phyloP scores from a whole-genome alignment of 768 basidiomycete genomes.

The Suillus luteus region DNA sequence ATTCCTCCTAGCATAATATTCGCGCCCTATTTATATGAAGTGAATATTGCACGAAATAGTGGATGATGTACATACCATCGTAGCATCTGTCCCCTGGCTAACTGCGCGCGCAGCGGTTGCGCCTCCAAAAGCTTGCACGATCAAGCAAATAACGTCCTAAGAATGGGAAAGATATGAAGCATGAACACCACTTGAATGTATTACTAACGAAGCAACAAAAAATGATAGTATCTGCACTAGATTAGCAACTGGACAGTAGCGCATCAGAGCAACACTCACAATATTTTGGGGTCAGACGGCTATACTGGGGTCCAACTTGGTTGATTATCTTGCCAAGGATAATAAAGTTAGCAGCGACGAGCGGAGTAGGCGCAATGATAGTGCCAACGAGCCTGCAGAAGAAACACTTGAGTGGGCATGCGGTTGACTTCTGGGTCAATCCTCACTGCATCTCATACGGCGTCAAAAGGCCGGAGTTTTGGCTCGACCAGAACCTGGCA shows the following conservation, averaged over 20 bases:
- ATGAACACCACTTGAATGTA: not conserved
- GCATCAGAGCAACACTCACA: constrained; percentile 22
- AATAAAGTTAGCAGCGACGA: constrained; percentile 58
- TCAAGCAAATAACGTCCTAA: constrained; percentile 40
- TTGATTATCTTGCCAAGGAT: constrained; percentile 50
- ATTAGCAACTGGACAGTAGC: not conserved
- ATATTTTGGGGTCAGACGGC: constrained; percentile 41
- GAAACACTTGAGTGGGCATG: not conserved
- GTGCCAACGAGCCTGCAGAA: constrained; percentile 37
- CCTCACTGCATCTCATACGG: constrained; percentile 50
- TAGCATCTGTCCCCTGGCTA: constrained; percentile 23
- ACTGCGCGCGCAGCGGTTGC: constrained; percentile 46
- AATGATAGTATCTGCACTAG: constrained; percentile 14
- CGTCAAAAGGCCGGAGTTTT: constrained; percentile 17
- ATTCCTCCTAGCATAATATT: constrained; percentile 67
- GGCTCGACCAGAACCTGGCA: constrained; percentile 53
- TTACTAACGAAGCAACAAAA: constrained; percentile 18
- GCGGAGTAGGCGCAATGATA: constrained; percentile 56
- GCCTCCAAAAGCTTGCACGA: constrained; percentile 44
- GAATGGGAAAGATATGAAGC: not conserved
- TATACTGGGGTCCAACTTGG: constrained; percentile 48
- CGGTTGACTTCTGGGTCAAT: not conserved
- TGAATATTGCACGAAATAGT: not conserved
- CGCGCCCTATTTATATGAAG: constrained; percentile 40
- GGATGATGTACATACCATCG: constrained; percentile 10